phyloP scores from a whole-genome alignment of 1,139 yeast genomes.

The Diutina pseudorugosa region DNA sequence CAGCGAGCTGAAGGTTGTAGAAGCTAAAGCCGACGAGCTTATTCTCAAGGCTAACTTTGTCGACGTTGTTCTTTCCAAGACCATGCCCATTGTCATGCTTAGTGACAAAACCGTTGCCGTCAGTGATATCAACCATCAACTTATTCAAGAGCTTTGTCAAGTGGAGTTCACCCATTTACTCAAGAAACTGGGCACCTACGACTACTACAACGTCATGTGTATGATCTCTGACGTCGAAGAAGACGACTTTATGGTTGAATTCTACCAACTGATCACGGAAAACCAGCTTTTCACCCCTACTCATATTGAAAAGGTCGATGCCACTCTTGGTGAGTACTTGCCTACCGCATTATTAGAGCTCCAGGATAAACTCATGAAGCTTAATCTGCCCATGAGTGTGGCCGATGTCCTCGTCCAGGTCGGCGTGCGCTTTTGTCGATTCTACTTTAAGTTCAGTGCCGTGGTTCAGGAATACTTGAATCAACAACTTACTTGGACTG shows the following conservation, averaged over 20 bases:
- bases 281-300: conserved; percentile 44
- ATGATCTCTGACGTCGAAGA: conserved; percentile 60
- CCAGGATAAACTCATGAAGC: conserved; percentile 41
- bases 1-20: conserved; percentile 9
- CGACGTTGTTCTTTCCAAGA: conserved; percentile 45
- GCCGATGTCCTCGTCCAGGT: conserved; percentile 41
- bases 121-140: conserved; percentile 19
- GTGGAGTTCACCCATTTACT: conserved; percentile 34
- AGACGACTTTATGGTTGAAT: conserved; percentile 35
- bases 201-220: conserved; percentile 49
- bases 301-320: conserved; percentile 28
- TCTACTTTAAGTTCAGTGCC: conserved; percentile 37
- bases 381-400: conserved; percentile 53
- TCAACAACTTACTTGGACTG: conserved; percentile 34
- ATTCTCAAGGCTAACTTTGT: conserved; percentile 46
- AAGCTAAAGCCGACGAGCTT: conserved; percentile 16
- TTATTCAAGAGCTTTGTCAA: conserved; percentile 24
- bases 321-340: conserved; percentile 33
- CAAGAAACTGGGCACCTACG: conserved; percentile 36
- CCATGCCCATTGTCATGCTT: conserved; percentile 32
- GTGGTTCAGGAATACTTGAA: conserved; percentile 30
- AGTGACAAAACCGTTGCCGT: conserved; percentile 29
- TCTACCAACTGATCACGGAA: conserved; percentile 54
- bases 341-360: conserved; percentile 54
- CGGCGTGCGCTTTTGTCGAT: conserved; percentile 35